phyloP scores from a whole-genome alignment of 768 basidiomycete genomes.

The Lactifluus piperatus region DNA sequence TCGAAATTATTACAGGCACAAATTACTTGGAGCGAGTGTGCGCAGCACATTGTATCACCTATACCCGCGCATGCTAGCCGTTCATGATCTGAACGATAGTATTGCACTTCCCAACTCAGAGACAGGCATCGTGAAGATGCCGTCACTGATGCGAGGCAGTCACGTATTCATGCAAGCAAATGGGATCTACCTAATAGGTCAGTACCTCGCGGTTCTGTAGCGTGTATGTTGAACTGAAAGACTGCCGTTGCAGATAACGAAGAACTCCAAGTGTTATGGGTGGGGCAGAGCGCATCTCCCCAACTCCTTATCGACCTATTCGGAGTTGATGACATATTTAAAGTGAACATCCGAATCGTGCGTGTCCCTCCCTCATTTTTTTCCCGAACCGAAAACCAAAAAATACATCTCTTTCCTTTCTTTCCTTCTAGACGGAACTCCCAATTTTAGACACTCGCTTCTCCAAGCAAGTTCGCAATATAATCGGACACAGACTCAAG shows the following conservation, averaged over 20 bases:
- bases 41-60: conserved; percentile 66
- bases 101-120: conserved; percentile 58
- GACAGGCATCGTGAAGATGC: conserved; percentile 54
- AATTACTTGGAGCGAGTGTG: conserved; percentile 60
- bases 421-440: conserved; percentile 44
- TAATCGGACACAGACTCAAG: conserved; percentile 58
- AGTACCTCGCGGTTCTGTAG: background rate
- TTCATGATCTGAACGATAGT: conserved; percentile 73
- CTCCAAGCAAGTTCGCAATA: conserved; percentile 78
- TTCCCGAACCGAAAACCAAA: conserved; percentile 46
- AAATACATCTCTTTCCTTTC: conserved; percentile 3
- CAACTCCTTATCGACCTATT: conserved; percentile 78
- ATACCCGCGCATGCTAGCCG: conserved; percentile 80
- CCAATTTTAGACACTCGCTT: conserved; percentile 65
- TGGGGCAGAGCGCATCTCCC: conserved; percentile 75
- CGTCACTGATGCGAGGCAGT: conserved; percentile 72
- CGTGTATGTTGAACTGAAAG: background rate
- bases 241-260: conserved; percentile 65
- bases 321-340: conserved; percentile 68
- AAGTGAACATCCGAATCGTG: conserved; percentile 64
- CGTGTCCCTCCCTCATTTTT: conserved; percentile 19
- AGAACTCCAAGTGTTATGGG: conserved; percentile 81
- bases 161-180: conserved; percentile 83
- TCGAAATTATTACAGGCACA: conserved; percentile 76
- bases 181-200: conserved; percentile 91